Evolutionary conservation across 2,329 filamentous ascomycete genomes (phyloP).

Genomic region (Sporothrix dimorphospora): DNA sequence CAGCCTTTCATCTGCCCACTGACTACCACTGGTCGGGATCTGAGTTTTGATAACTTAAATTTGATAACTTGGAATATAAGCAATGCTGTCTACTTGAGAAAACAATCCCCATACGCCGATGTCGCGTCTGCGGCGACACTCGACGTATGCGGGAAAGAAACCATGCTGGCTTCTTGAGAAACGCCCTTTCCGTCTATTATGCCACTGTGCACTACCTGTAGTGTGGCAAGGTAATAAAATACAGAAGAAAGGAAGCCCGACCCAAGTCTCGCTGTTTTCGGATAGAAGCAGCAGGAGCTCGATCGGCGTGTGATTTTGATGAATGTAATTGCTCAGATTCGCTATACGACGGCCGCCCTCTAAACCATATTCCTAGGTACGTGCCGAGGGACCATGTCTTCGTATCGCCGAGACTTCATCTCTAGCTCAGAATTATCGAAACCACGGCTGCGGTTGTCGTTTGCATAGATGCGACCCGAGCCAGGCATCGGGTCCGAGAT

Average conservation of each 20-base stretch:
- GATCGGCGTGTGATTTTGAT: not conserved
- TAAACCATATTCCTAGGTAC: slow-evolving; percentile 49
- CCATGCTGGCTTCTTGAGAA: not conserved
- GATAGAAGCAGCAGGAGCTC: not conserved
- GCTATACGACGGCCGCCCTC: not conserved
- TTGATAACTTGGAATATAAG: not conserved
- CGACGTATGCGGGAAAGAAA: not conserved
- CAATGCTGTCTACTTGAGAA: slow-evolving; percentile 17
- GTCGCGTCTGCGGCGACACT: not conserved
- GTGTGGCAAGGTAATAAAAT: slow-evolving; percentile 19
- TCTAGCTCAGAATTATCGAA: slow-evolving; percentile 52
- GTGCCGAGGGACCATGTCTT: slow-evolving; percentile 59
- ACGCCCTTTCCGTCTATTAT: slow-evolving; percentile 14
- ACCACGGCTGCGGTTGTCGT: slow-evolving; percentile 44
- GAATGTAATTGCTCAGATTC: not conserved
- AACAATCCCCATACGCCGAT: not conserved
- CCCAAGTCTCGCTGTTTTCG: not conserved
- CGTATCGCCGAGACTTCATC: slow-evolving; percentile 57
- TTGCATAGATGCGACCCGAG: slow-evolving; percentile 47
- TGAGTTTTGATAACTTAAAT: not conserved
- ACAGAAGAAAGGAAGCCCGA: not conserved
- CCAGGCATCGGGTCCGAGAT: slow-evolving; percentile 58
- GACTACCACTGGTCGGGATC: not conserved
- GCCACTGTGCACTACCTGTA: slow-evolving; percentile 17
- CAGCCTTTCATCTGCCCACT: not conserved